Percentiles rank a stretch among this genome's conserved stretches.
phyloP scores from a whole-genome alignment of 768 basidiomycete genomes.

The Rhodosporidiobolus odoratus region DNA sequence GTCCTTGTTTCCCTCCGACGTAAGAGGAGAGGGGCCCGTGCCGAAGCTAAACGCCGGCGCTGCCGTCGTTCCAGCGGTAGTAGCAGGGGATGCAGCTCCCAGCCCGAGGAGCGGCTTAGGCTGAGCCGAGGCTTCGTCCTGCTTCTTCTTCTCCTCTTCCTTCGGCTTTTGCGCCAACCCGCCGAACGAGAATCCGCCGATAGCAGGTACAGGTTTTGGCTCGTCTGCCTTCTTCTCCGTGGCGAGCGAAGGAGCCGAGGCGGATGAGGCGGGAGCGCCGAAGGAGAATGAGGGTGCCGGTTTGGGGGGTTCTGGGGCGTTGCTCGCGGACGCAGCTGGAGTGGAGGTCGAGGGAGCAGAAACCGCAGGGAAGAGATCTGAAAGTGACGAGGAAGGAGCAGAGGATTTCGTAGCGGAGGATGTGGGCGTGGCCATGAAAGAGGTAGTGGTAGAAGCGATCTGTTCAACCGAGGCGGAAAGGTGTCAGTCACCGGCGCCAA shows the following conservation, averaged over 20 bases:
- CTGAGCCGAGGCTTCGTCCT: not conserved
- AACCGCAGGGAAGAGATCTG: not conserved
- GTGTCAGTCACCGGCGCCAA: not conserved
- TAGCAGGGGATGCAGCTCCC: too few relatives aligned
- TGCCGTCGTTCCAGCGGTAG: not conserved
- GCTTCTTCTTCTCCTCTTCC: not conserved
- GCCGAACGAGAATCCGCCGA: slow-evolving; percentile 2
- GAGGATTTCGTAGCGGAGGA: not conserved
- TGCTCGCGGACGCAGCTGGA: not conserved
- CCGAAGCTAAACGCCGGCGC: too few relatives aligned
- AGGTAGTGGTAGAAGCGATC: not conserved
- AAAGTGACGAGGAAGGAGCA: not conserved
- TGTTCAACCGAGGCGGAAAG: not conserved
- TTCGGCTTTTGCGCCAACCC: too few relatives aligned
- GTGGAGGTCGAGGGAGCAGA: not conserved
- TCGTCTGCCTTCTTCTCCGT: not conserved
- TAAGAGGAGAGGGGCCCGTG: too few relatives aligned
- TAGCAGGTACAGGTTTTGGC: not conserved
- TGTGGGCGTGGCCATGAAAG: not conserved
- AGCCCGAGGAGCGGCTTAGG: not conserved
- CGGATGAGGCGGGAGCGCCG: not conserved
- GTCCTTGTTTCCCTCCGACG: too few relatives aligned
- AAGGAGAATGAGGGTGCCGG: slow-evolving; percentile 11
- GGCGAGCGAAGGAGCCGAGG: not conserved
- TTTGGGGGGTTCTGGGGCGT: not conserved